phyloP scores from a whole-genome alignment of 1,284 basidiomycete species.

The Cutaneotrichosporon sp. region DNA sequence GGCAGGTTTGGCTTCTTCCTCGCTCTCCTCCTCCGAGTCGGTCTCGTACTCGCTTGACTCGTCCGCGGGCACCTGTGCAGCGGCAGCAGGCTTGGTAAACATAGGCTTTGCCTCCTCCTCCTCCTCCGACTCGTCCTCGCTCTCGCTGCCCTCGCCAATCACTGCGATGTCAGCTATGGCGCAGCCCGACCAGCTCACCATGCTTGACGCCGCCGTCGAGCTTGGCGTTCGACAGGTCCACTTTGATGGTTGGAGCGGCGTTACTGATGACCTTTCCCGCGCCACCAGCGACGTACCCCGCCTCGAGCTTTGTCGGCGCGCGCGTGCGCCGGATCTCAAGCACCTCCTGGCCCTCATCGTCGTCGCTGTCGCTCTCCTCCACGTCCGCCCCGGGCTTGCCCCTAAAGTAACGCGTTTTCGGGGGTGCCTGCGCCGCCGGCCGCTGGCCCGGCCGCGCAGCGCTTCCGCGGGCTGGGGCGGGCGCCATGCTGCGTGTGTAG shows the following conservation, averaged over 20 bases:
- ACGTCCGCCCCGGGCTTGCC: conserved; percentile 39
- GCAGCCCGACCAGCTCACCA: conserved; percentile 14
- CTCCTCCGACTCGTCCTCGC: conserved; percentile 31
- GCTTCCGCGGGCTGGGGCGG: conserved; percentile 5
- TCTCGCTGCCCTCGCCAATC: conserved; percentile 18
- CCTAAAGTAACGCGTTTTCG: conserved; percentile 42
- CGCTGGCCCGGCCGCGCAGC: not conserved
- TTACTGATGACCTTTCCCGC: conserved; percentile 40
- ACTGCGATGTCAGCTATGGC: not conserved
- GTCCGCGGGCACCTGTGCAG: conserved; percentile 12
- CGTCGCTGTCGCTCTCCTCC: conserved; percentile 28
- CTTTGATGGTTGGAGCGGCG: conserved; percentile 22
- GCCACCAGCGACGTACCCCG: conserved; percentile 41
- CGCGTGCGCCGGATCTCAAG: conserved; percentile 9
- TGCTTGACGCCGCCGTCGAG: conserved; percentile 34
- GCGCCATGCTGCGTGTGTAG: not conserved
- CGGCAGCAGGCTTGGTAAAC: conserved; percentile 14
- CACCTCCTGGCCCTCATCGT: conserved; percentile 19
- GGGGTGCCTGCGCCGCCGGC: conserved; percentile 10
- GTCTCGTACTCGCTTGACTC: conserved; percentile 49
- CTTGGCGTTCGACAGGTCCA: conserved; percentile 37
- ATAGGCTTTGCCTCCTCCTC: conserved; percentile 26
- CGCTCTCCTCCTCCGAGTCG: conserved; percentile 40
- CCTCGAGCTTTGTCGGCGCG: conserved; percentile 16
- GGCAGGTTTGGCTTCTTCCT: conserved; percentile 43